Base-by-base conservation (phyloP, 441 rosid genomes). In the Adansonia madagascariensis region DNA sequence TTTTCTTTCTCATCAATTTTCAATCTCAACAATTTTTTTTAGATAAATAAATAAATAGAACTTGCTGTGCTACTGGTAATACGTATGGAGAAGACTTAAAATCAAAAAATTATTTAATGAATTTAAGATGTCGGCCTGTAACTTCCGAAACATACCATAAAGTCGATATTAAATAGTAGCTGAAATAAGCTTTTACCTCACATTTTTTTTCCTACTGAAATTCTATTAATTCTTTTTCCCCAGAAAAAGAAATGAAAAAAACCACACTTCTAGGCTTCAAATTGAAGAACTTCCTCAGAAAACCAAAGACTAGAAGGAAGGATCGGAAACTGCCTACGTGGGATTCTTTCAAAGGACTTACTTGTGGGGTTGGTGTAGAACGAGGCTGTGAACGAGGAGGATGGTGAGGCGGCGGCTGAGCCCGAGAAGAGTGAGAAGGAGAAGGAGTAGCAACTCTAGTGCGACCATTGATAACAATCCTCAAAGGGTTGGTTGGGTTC, bases 401-500 rank as follows among this genome's bases (percentile, higher is more conserved):
- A 43, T 78, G 82, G 11, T 57, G 81, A 10, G 77, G 84, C 63
- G 80, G 17, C 61, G 76, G 80, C 27, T 67, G 83, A 7, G 73
- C 81, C 49, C 27, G 44, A 27, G 81, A 80, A n/a, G 92, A 73
- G 67, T 80, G 86, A 71, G 85, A 79, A 41, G 93, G 85, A 75
- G 94, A 64, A 27, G 94, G 86, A 65, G 94, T 75, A 18, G 85
- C 74, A 55, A 77, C 80, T 82, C 91, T 83, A 39, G 87, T 79
- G 11, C 82, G 80, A 49, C 85, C 87, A 83, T 86, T 89, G 22
- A 85, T 71, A 22, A 71, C 91, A 74, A 93, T 80, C 80, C 97
- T 87, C 61, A 95, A 86, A 78, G 99, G 98, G 81, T 94, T 95
- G 59, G 95, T 90, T 41, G 90, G 93, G 81, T 92, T 91, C 63